Percentiles rank a stretch among this genome's conserved stretches.
phyloP scores from a whole-genome alignment of 768 basidiomycete species.

The Leccinum sublutescens region DNA sequence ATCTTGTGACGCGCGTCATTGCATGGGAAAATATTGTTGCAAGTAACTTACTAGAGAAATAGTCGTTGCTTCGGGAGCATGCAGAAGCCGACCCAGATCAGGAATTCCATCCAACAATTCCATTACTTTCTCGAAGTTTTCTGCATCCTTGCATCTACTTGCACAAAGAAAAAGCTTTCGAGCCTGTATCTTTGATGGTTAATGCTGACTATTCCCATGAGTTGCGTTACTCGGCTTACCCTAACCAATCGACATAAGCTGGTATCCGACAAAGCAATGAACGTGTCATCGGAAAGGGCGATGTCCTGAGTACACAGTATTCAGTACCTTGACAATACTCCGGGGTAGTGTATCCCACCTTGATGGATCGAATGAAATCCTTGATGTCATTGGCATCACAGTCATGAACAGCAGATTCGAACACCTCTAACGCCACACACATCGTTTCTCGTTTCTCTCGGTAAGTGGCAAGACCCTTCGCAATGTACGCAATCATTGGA shows the following conservation, averaged over 20 bases:
- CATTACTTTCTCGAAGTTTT: background rate
- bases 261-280: background rate
- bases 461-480: slow-evolving; percentile 5
- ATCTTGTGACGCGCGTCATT: slow-evolving; percentile 9
- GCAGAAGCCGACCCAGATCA: background rate
- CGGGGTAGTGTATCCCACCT: slow-evolving; percentile 2
- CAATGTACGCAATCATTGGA: slow-evolving; percentile 2
- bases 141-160: background rate
- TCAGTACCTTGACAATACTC: background rate
- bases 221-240: background rate
- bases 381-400: background rate
- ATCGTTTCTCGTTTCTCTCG: background rate
- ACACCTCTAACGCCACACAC: background rate
- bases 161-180: background rate
- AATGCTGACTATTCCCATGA: background rate
- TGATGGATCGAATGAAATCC: slow-evolving; percentile 3
- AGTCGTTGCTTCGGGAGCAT: slow-evolving; percentile 1
- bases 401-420: background rate
- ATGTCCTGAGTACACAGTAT: background rate
- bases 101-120: background rate
- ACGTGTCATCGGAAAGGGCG: background rate
- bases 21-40: background rate
- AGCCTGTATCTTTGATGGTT: slow-evolving; percentile 1
- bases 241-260: background rate
- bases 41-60: slow-evolving; percentile 6